Conservation (phyloP, 2,329 filamentous ascomycete species). For the Colletotrichum graminicola region DNA sequence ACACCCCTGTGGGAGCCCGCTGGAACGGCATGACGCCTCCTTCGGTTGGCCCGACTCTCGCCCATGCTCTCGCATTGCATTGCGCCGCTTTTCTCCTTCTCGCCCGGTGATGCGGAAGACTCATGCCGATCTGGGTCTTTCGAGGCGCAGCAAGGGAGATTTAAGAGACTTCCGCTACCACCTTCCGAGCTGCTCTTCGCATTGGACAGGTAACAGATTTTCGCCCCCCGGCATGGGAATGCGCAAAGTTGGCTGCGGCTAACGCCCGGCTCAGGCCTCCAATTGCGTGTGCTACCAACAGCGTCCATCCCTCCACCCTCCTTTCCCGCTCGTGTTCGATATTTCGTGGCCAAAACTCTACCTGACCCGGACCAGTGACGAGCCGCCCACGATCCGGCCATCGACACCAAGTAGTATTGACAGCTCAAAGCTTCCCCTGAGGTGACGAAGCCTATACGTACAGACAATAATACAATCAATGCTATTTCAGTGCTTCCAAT, state of each 20-base stretch:
- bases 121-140: constrained; percentile 40
- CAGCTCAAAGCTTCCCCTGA: constrained; percentile 21
- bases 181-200: not conserved
- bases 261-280: constrained; percentile 27
- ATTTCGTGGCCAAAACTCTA: constrained; percentile 28
- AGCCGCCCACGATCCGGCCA: constrained; percentile 25
- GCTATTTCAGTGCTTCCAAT: not conserved
- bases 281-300: constrained; percentile 38
- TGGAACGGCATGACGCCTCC: constrained; percentile 28
- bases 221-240: constrained; percentile 35
- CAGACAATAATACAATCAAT: not conserved
- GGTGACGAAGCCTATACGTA: constrained; percentile 27
- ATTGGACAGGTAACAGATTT: constrained; percentile 1
- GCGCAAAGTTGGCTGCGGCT: constrained; percentile 9
- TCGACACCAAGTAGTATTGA: constrained; percentile 18
- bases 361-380: constrained; percentile 25
- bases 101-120: constrained; percentile 25
- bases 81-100: constrained; percentile 33
- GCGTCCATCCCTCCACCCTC: constrained; percentile 39
- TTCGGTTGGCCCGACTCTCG: constrained; percentile 26
- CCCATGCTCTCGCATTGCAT: constrained; percentile 8
- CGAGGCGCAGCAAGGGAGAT: constrained; percentile 38
- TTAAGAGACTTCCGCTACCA: not conserved
- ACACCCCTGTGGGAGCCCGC: constrained; percentile 22
- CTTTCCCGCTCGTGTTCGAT: constrained; percentile 41